phyloP scores from a whole-genome alignment of 805 yeast species.

The Ogataea trehalophila region DNA sequence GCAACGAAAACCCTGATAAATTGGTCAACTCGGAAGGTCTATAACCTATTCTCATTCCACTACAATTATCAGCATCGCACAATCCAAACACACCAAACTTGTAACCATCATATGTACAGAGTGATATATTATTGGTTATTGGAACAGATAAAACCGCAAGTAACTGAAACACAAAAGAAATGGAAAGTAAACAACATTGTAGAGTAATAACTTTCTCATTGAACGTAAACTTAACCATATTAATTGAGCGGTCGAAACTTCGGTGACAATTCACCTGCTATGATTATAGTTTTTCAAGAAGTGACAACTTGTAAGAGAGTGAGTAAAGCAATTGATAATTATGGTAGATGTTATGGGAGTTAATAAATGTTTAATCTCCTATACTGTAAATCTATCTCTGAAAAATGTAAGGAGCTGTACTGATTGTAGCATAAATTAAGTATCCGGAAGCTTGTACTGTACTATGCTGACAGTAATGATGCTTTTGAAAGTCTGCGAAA shows the following conservation, averaged over 20 bases:
- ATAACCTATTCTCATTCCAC: conserved; percentile 41
- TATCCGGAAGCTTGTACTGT: no score
- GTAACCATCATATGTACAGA: conserved; percentile 46
- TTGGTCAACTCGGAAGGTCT: conserved; percentile 27
- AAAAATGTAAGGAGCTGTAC: no score
- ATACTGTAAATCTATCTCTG: no score
- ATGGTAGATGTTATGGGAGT: no score
- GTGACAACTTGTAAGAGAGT: no score
- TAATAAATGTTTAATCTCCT: no score
- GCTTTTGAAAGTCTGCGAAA: no score
- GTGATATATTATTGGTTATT: conserved; percentile 40
- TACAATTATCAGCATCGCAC: conserved; percentile 42
- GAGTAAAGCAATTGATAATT: no score
- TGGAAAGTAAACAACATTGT: conserved; percentile 30
- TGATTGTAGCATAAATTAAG: no score
- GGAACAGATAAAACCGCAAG: conserved; percentile 61
- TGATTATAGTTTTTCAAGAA: no score
- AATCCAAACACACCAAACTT: conserved; percentile 70
- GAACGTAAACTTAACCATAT: conserved; percentile 2
- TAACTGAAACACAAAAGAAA: conserved; percentile 54
- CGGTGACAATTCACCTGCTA: neutral
- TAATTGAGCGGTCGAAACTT: neutral
- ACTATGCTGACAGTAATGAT: no score
- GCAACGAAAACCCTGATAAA: conserved; percentile 41
- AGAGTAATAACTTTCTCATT: conserved; percentile 17